Base-by-base conservation (phyloP, 1,284 basidiomycete genomes). In the Pisolithus thermaeus region DNA sequence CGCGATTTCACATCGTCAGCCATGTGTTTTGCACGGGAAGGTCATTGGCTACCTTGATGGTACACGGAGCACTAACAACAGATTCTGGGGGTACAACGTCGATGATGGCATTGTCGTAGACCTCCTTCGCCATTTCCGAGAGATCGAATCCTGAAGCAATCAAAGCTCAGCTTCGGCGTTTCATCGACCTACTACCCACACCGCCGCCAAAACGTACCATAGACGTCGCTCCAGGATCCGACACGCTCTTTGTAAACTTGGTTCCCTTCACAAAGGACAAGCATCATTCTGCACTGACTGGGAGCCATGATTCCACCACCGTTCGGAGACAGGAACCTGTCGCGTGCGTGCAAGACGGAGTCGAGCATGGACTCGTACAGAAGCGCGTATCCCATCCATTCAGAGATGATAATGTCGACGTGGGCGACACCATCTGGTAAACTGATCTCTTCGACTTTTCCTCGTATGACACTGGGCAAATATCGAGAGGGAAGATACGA, bases 331-430 rank as follows among this genome's bases (percentile, higher is more conserved):
- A 98, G 76, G 72, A 93, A 97, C 16, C 84, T 79, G 65, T 97
- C 92, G 23, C 94, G 79, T 0, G 95, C 95, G 52, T 76, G 73
- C 9, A 99, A 73, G 6, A 98, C 96, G 0, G 93, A 97, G 67
- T 97, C 95, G 23, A 98, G 79, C 96, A 98, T 98, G 43, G 89
- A 92, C 70, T 99, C 96, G 70, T 98, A 98, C 22, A 97, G 77
- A 23, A 94, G 74, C 35, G 88, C 89, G 64, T 94, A 94, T 4
- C 92, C 92, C 96, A 98, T 98, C 96, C 96, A 99, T 70, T 99
- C 96, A 28, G 90, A 94, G 47, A 98, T 77, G 65, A 99, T 93
- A 48, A 98, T 79, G 66, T 98, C 95, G 35, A 98, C 94, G 47
- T 90, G 78, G 14, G 81, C 75, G 44, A 87, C 74, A 27, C 71